Evolutionary conservation across 192 early-diverging fungal species (phyloP).

Genomic region (Chytriomyces hyalinus): DNA sequence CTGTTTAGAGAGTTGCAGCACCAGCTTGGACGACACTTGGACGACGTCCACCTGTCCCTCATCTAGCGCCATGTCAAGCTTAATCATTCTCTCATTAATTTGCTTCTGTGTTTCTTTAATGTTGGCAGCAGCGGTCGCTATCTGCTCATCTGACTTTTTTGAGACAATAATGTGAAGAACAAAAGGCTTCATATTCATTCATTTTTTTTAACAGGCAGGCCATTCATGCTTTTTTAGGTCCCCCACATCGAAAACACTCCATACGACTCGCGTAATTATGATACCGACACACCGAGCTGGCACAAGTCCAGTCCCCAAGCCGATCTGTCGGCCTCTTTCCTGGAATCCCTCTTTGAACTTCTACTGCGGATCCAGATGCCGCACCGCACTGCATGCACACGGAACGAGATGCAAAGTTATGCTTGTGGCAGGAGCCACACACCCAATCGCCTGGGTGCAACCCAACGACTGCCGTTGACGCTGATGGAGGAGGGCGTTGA

Average conservation of each 20-base stretch:
- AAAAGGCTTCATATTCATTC: no score
- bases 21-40: no score
- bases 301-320: constrained; percentile 80
- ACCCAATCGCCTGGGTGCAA: constrained; percentile 70
- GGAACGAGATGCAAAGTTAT: constrained; percentile 58
- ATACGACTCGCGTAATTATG: constrained; percentile 78
- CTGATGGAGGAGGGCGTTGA: constrained; percentile 32
- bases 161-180: no score
- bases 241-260: constrained; percentile 69
- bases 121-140: no score
- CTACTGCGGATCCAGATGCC: constrained; percentile 8
- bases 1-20: no score
- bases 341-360: not conserved
- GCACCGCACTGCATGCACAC: constrained; percentile 48
- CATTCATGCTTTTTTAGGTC: constrained; percentile 27
- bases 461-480: constrained; percentile 27
- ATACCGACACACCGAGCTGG: constrained; percentile 65
- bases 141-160: no score
- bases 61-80: no score
- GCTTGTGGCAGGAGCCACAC: constrained; percentile 71
- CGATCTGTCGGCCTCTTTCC: constrained; percentile 40
- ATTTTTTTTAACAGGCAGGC: no score
- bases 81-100: no score
- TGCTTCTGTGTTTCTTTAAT: no score
- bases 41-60: no score